These are phyloP conservation scores for Beauveria sp. DNA, from an alignment of 2,329 filamentous ascomycete species.

Conservation along the genomic window DNA sequence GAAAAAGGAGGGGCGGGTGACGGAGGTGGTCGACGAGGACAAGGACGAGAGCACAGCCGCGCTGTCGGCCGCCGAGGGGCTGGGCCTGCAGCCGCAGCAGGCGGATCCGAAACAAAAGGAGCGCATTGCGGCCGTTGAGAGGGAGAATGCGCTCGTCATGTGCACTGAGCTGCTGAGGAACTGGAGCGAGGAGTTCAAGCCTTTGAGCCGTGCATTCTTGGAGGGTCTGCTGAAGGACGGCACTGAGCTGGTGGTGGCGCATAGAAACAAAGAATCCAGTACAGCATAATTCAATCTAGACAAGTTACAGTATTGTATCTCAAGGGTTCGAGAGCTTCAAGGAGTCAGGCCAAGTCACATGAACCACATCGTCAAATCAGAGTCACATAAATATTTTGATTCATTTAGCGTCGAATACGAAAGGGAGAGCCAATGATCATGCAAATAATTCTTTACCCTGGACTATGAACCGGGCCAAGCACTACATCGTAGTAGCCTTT, in stretches of 20 bases:
- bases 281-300: neutral
- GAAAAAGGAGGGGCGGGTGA: neutral
- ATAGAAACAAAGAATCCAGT: constrained; percentile 16
- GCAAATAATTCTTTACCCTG: constrained; percentile 35
- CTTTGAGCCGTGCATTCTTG: constrained; percentile 33
- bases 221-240: constrained; percentile 44
- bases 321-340: neutral
- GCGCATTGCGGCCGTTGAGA: constrained; percentile 43
- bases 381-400: constrained; percentile 12
- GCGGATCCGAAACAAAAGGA: constrained; percentile 35
- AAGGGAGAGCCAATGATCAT: constrained; percentile 32
- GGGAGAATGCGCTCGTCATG: constrained; percentile 55
- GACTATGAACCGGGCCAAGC: constrained; percentile 29
- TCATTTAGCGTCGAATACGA: constrained; percentile 24
- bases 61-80: constrained; percentile 23
- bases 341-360: neutral
- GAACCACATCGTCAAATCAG: neutral
- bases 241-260: constrained; percentile 33
- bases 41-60: constrained; percentile 13
- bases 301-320: no score
- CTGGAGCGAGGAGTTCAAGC: constrained; percentile 32
- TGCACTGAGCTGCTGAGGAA: constrained; percentile 46
- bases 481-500: constrained; percentile 26
- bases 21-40: constrained; percentile 12
- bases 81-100: constrained; percentile 40